phyloP scores from a whole-genome alignment of 495 filamentous ascomycete species.

The Terfezia boudieri region DNA sequence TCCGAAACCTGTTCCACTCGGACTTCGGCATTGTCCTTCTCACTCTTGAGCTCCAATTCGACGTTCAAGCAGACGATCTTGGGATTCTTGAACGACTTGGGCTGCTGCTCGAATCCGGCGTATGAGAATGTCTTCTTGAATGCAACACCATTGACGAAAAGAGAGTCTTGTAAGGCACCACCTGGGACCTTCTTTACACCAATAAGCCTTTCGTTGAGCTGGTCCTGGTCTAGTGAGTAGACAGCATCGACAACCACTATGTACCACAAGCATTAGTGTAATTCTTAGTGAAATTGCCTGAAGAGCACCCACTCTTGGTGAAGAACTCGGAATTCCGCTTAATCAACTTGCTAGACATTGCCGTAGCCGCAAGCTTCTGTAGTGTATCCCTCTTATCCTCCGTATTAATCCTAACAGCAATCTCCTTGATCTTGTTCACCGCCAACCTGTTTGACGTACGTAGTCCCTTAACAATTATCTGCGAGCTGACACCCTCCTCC shows the following conservation, averaged over 20 bases:
- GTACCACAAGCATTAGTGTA: slow-evolving; percentile 1
- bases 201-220: slow-evolving; percentile 93
- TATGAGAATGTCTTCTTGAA: slow-evolving; percentile 99
- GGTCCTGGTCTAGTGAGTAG: slow-evolving; percentile 86
- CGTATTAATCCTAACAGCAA: slow-evolving; percentile 69
- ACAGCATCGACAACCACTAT: slow-evolving; percentile 96
- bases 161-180: slow-evolving; percentile 85
- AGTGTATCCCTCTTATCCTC: slow-evolving; percentile 77
- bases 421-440: slow-evolving; percentile 97
- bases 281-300: neutral
- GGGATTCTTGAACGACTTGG: slow-evolving; percentile 79
- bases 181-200: slow-evolving; percentile 95
- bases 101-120: slow-evolving; percentile 96
- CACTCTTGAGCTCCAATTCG: slow-evolving; percentile 88
- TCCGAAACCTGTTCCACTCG: slow-evolving; percentile 95
- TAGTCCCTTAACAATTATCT: slow-evolving; percentile 91
- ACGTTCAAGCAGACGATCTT: slow-evolving; percentile 94
- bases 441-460: slow-evolving; percentile 76
- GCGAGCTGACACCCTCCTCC: slow-evolving; percentile 89
- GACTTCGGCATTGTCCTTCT: slow-evolving; percentile 98
- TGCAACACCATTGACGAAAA: slow-evolving; percentile 93
- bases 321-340: slow-evolving; percentile 94
- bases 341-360: slow-evolving; percentile 98
- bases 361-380: slow-evolving; percentile 73
- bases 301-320: slow-evolving; percentile 55